Evolutionary conservation across 129 eudicot genomes (phyloP).

Genomic region (Flaveria trinervia): DNA sequence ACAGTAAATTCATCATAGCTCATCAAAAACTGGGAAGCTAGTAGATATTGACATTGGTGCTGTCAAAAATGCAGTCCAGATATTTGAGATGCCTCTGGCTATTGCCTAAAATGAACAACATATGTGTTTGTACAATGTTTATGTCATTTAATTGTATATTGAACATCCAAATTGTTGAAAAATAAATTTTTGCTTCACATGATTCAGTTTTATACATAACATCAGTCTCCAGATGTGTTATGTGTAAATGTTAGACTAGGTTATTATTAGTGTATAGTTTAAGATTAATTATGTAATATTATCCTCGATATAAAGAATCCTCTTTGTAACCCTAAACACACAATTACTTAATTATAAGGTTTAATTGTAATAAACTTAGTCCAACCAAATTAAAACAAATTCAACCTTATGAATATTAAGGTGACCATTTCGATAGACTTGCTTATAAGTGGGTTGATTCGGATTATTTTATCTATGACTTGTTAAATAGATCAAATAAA

Average conservation of each 20-base stretch:
- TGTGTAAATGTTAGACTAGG: no score
- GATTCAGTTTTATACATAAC: conserved; percentile 19
- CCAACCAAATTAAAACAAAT: conserved; percentile 13
- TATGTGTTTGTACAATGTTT: not conserved
- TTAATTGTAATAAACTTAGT: not conserved
- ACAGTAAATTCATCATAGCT: conserved; percentile 60
- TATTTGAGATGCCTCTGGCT: conserved; percentile 68
- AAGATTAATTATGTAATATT: no score
- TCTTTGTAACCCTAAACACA: no score
- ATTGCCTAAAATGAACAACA: conserved; percentile 40
- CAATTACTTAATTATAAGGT: no score
- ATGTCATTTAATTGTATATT: conserved; percentile 28
- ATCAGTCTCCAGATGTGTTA: conserved; percentile 5
- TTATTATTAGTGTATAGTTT: no score
- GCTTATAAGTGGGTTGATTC: not conserved
- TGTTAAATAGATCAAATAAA: not conserved
- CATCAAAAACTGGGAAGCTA: conserved; percentile 75
- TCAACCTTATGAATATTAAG: not conserved
- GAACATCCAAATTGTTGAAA: conserved; percentile 14
- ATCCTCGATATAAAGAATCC: no score
- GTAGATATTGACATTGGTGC: conserved; percentile 70
- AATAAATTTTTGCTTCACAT: conserved; percentile 16
- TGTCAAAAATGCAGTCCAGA: conserved; percentile 60
- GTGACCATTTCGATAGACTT: not conserved
- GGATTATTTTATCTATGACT: not conserved